Base-by-base conservation (phyloP, 805 yeast genomes). In the Blastobotrys terrestris region DNA sequence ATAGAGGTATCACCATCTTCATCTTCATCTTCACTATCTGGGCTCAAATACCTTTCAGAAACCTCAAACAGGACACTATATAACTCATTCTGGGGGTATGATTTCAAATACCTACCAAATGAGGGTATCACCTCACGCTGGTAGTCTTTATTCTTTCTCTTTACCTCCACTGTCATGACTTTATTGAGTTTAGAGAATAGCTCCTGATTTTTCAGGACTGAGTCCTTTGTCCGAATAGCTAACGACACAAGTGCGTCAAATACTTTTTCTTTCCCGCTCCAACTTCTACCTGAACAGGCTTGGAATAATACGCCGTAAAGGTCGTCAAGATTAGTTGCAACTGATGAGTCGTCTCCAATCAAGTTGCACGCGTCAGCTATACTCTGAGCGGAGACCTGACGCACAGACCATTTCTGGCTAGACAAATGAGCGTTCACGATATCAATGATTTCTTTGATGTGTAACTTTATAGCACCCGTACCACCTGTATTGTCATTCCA, bases 401-500 rank as follows among this genome's bases (percentile, higher is more conserved):
- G 77, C 2, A 86, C 72, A 15, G 72, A 71, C 71, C 86, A 87
- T 52, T 79, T 77, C 39, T 73, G 78, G 1, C 90, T 82, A 2
- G 65, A 63, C 46, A 90, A 72, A 55, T 85, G 70, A 1, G 60
- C 61, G 31, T 73, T 71, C 18, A 81, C 74, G 18, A 87, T 62
- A 0, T 63, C 67, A 19, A 83, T 66, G 42, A 94, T 87, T 58
- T 92, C 97, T 11, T 69, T 65, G 40, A 86, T 68, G 59, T 89
- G 89, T 1, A 89, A 70, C 58, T 78, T 80, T 14, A 89, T 73
- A 0, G 95, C 83, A 39, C 81, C 85, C 18, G 74, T 68, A 5
- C 89, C 87, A 1, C 95, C 91, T 11, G 86, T 77, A 2, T 92
- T 79, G 60, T 87, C 95, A 7, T 77, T 72, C 97, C 97, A 92